Evolutionary conservation across 805 yeast species (phyloP), one percentile per base, ranked within the genome.

Genomic region (Teunomyces cretensis): DNA sequence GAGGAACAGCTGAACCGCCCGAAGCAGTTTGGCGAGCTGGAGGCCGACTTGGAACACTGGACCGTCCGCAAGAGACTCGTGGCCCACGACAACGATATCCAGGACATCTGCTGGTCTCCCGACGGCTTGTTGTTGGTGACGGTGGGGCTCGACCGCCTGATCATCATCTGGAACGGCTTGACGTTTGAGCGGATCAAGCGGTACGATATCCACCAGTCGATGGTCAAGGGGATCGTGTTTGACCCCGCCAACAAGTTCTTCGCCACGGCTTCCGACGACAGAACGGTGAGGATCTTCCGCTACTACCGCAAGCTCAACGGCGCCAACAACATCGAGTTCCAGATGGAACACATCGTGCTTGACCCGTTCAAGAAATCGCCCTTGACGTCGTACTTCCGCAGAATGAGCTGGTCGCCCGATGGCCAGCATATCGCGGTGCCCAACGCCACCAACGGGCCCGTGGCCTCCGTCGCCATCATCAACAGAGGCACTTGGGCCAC

Each of bases 191-290:
- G 88, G 52, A 80, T 92, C 45, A 89, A 88, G 61, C 72, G 96
- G 27, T 87, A 89, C 56, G 97, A 92, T 58, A 84, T 90, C 16
- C 99, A 94, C 63, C 95, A 89, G 60, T 87, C 96, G 2, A 92
- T 88, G 68, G 97, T 94, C 22, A 94, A 94, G 65, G 98, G 99
- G 46, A 88, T 94, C 9, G 92, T 92, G 1, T 94, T 94, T 65
- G 99, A 94, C 62, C 99, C 99, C 0, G 99, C 99, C 2, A 90
- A 90, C 64, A 94, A 94, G 67, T 94, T 89, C 64, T 94, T 94
- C 70, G 97, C 96, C 6, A 92, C 99, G 0, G 91, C 95, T 16
- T 87, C 96, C 1, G 99, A 94, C 65, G 99, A 94, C 65, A 75
- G 99, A 58, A 86, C 97, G 0, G 83, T 92, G 40, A 78, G 96